phyloP scores from a whole-genome alignment of 2,329 filamentous ascomycete genomes.

The Coniochaeta sp. region DNA sequence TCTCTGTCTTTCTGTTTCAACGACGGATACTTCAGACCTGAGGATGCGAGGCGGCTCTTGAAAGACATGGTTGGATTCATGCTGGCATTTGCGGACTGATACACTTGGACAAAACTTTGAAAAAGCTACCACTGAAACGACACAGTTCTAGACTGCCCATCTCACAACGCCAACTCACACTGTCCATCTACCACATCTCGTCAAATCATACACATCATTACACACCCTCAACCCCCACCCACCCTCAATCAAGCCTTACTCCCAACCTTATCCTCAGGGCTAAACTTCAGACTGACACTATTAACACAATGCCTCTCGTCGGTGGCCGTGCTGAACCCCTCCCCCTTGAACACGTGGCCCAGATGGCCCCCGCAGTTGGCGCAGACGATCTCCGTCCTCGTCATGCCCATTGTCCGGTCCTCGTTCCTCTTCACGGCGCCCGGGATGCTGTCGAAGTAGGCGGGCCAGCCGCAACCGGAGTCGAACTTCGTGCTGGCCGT shows the following conservation, averaged over 20 bases:
- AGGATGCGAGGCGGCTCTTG: background rate
- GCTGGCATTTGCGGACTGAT: background rate
- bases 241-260: conserved; percentile 16
- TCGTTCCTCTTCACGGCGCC: conserved; percentile 79
- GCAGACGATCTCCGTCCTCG: conserved; percentile 88
- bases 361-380: conserved; percentile 89
- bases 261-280: conserved; percentile 51
- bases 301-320: conserved; percentile 98
- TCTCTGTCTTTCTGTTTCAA: background rate
- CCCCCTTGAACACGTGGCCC: conserved; percentile 87
- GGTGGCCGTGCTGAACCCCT: conserved; percentile 76
- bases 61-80: background rate
- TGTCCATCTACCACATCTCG: background rate
- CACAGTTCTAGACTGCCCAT: too few species aligned
- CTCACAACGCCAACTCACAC: too few species aligned
- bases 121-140: too few species aligned
- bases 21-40: background rate
- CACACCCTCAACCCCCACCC: background rate
- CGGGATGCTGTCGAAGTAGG: conserved; percentile 92
- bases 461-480: conserved; percentile 94
- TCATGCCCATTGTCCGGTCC: conserved; percentile 74
- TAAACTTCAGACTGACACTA: conserved; percentile 82
- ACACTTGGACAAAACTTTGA: too few species aligned
- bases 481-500: conserved; percentile 92
- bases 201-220: background rate